Percentiles rank a stretch among this genome's conserved stretches.
These are phyloP conservation scores for Aspergillus nanangensis DNA, from an alignment of 495 filamentous ascomycete species.

Conservation along the genomic window DNA sequence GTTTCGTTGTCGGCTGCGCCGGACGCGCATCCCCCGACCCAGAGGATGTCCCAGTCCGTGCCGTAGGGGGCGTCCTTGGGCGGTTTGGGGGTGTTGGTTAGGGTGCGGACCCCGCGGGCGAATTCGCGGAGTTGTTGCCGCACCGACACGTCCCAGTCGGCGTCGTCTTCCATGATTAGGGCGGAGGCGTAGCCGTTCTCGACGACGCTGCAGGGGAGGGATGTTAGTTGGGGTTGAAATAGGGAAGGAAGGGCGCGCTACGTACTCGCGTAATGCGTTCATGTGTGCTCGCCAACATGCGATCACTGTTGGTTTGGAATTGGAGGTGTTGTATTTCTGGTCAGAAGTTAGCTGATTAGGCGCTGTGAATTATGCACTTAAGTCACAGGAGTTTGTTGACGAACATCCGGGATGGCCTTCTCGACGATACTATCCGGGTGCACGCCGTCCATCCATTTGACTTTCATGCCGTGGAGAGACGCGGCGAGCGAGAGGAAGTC, in stretches of 20 bases:
- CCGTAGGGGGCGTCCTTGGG: conserved; percentile 47
- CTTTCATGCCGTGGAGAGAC: conserved; percentile 43
- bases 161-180: conserved; percentile 55
- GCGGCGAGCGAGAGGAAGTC: conserved; percentile 55
- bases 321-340: conserved; percentile 10
- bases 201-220: conserved; percentile 24
- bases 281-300: conserved; percentile 37
- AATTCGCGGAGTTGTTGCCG: conserved; percentile 49
- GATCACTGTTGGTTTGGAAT: conserved; percentile 10
- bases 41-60: conserved; percentile 53
- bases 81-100: conserved; percentile 21
- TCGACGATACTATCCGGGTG: conserved; percentile 14
- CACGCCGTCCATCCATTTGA: conserved; percentile 52
- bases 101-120: conserved; percentile 20
- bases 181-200: conserved; percentile 41
- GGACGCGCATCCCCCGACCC: conserved; percentile 49
- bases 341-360: background rate
- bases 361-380: too few relatives aligned
- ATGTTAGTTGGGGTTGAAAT: background rate
- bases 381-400: background rate
- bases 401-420: conserved; percentile 22
- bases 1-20: conserved; percentile 18
- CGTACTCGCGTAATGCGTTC: conserved; percentile 28
- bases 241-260: background rate
- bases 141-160: conserved; percentile 53